phyloP scores from a whole-genome alignment of 345 rosid species.

The Hirschfeldia incana region DNA sequence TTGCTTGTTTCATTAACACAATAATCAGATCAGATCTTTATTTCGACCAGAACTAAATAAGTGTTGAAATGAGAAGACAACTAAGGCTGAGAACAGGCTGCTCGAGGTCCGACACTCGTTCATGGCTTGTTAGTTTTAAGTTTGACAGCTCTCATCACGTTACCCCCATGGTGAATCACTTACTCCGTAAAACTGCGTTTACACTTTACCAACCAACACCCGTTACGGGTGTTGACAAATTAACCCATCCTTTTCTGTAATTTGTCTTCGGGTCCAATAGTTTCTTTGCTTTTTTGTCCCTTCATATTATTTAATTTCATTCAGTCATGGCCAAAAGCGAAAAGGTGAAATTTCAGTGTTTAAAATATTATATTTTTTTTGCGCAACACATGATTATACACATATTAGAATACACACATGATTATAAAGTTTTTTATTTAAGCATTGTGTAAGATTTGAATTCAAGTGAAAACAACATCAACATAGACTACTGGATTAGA shows the following conservation, averaged over 20 bases:
- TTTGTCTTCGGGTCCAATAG: conserved; percentile 16
- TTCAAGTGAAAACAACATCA: background rate
- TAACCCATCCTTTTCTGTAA: conserved; percentile 9
- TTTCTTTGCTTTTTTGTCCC: conserved; percentile 8
- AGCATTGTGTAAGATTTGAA: background rate
- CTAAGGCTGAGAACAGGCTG: conserved; percentile 27
- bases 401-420: background rate
- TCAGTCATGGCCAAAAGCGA: conserved; percentile 10
- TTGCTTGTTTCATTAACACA: background rate
- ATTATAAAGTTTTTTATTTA: background rate
- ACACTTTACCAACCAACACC: background rate
- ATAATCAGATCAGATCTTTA: background rate
- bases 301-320: conserved; percentile 12
- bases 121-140: background rate
- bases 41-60: background rate
- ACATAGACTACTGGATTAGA: background rate
- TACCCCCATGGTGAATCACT: conserved; percentile 7
- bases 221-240: conserved; percentile 26
- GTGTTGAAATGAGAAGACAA: conserved; percentile 16
- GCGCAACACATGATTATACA: background rate
- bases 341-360: background rate
- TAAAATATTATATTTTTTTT: background rate
- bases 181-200: background rate
- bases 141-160: background rate
- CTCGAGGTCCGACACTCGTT: conserved; percentile 39